phyloP scores from a whole-genome alignment of 2,329 filamentous ascomycete genomes.

The Trichoderma citrinoviride region DNA sequence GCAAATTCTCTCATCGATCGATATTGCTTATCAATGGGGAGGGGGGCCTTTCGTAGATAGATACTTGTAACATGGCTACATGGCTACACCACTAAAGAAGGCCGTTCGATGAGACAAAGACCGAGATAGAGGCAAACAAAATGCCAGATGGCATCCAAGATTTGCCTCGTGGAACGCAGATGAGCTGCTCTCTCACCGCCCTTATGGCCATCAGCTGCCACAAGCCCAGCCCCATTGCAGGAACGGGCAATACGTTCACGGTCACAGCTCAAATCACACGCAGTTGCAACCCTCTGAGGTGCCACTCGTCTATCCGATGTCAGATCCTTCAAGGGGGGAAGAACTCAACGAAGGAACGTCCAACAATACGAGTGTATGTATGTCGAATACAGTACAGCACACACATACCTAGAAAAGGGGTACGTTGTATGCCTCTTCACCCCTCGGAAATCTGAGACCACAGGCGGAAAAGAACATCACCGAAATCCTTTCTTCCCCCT shows the following conservation, averaged over 20 bases:
- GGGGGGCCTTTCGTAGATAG: background rate
- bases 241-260: background rate
- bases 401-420: too few species aligned
- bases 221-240: background rate
- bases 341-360: too few species aligned
- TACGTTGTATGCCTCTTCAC: background rate
- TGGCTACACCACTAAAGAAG: background rate
- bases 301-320: too few species aligned
- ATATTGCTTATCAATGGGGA: background rate
- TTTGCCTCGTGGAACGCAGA: background rate
- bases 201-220: background rate
- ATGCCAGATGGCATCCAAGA: background rate
- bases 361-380: too few species aligned
- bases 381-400: too few species aligned
- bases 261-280: conserved; percentile 5
- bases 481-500: background rate
- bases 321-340: too few species aligned
- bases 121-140: background rate
- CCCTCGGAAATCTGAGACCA: conserved; percentile 1
- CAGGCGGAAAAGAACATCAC: background rate
- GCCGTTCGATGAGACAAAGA: background rate
- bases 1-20: background rate
- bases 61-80: background rate
- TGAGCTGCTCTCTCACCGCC: conserved; percentile 1
- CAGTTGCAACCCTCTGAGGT: background rate